Conservation (phyloP, 108 stramenopile genomes). For the Nannochloropsis oceanica region DNA sequence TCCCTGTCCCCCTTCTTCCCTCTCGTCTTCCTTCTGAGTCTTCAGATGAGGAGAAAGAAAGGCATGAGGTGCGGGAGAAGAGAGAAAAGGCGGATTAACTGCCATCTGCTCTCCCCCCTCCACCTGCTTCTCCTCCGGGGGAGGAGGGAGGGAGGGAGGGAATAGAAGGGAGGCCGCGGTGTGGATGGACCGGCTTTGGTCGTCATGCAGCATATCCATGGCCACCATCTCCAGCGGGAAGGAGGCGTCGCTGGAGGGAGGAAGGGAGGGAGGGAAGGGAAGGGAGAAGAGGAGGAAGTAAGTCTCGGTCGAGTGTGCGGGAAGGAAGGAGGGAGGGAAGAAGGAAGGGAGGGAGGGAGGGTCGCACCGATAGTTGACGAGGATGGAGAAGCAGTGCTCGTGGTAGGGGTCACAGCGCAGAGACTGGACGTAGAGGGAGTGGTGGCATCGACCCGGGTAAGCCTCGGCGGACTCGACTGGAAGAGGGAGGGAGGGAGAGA, state of each 20-base stretch:
- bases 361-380: conserved; percentile 17
- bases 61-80: neutral
- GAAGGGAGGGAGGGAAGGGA: neutral
- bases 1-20: neutral
- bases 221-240: conserved; percentile 20
- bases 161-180: neutral
- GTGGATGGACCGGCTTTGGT: neutral
- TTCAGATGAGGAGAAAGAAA: neutral
- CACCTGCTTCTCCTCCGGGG: neutral
- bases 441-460: conserved; percentile 18
- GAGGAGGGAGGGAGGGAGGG: neutral
- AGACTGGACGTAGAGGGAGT: conserved; percentile 29
- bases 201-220: conserved; percentile 2
- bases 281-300: neutral
- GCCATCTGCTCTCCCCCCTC: neutral
- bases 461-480: neutral
- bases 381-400: conserved; percentile 16
- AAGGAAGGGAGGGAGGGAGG: neutral
- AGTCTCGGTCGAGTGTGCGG: too few species aligned
- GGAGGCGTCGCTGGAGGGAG: neutral
- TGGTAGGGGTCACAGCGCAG: conserved; percentile 21
- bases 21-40: too few species aligned
- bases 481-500: neutral
- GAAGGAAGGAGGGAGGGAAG: neutral
- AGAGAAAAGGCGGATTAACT: neutral